phyloP scores from a whole-genome alignment of 2,329 filamentous ascomycete species.

The Diaporthe humulicola region DNA sequence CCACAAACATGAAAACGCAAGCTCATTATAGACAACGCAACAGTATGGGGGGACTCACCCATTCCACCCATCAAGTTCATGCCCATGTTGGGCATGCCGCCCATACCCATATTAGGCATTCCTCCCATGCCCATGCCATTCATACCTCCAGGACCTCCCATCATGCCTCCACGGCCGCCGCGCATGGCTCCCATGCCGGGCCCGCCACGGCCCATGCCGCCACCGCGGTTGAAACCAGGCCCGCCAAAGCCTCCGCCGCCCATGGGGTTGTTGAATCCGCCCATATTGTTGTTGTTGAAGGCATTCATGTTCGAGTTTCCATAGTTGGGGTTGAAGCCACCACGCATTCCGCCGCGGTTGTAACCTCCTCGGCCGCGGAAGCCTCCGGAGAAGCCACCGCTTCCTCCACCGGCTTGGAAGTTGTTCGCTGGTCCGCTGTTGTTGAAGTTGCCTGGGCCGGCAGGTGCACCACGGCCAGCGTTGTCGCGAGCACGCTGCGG shows the following conservation, averaged over 20 bases:
- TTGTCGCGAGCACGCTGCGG: conserved; percentile 78
- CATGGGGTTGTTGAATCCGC: conserved; percentile 56
- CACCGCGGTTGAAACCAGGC: conserved; percentile 62
- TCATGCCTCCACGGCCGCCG: conserved; percentile 68
- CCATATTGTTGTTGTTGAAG: conserved; percentile 40
- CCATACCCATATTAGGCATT: conserved; percentile 48
- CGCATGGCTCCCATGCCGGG: conserved; percentile 62
- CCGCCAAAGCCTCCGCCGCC: conserved; percentile 62
- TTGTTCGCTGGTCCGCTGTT: conserved; percentile 57
- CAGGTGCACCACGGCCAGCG: conserved; percentile 63
- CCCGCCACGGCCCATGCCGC: conserved; percentile 58
- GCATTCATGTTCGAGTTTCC: conserved; percentile 52
- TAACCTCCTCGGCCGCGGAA: conserved; percentile 67
- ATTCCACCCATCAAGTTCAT: conserved; percentile 62
- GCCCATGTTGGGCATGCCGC: conserved; percentile 57
- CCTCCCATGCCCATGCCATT: conserved; percentile 66
- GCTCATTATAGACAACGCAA: neutral
- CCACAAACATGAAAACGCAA: neutral
- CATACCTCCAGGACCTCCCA: conserved; percentile 67
- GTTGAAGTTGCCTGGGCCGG: conserved; percentile 60
- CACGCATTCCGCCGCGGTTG: conserved; percentile 62
- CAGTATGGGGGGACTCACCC: conserved; percentile 48
- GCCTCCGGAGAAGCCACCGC: conserved; percentile 56
- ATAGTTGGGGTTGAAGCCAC: conserved; percentile 59
- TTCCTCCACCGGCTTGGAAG: conserved; percentile 55